Base-by-base conservation (phyloP, 2,329 filamentous ascomycete genomes). In the Claviceps maximensis region DNA sequence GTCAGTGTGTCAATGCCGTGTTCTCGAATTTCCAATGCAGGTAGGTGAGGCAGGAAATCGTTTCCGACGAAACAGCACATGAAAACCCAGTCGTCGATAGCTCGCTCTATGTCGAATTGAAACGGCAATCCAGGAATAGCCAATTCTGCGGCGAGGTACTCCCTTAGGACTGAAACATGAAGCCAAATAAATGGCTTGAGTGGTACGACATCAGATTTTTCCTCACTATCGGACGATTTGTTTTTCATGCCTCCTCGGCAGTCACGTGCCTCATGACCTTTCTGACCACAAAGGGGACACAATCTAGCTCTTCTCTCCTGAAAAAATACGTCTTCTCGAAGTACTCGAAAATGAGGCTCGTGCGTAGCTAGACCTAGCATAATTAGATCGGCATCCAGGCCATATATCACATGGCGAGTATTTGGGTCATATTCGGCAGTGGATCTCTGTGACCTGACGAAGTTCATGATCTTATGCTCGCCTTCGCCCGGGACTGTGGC, bases 401-500 rank as follows among this genome's bases (percentile, higher is more conserved):
- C 93, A 66, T 98, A 98, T 57, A 98, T 96, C 62, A 98, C 94
- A 71, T 98, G 93, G 56, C 87, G 86, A 23, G 93, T 97, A 67
- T 98, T 97, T 25, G 93, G 93, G 63, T 98, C 85, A 68, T 98
- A 89, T 58, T 94, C 85, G 5, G 90, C 85, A 51, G 88, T 93
- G 49, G 86, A 82, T 62, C 93, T 83, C 69, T 98, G 94, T 40
- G 91, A 95, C 62, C 93, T 84, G 59, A 98, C 82, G 67, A 97
- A 98, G 60, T 93, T 84, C 93, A 98, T 98, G 65, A 98, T 97
- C 71, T 98, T 98, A 70, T 98, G 93, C 72, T 98, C 93, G 66
- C 93, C 93, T 72, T 98, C 93, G 65, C 93, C 93, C 52, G 93
- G 93, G 41, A 98, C 90, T 42, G 91, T 96, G 52, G 93, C 91